A percentile compares a stretch with the other conserved stretches of the same genome.
phyloP scores from a whole-genome alignment of 116 monocot species.

The Thalassia testudinum region DNA sequence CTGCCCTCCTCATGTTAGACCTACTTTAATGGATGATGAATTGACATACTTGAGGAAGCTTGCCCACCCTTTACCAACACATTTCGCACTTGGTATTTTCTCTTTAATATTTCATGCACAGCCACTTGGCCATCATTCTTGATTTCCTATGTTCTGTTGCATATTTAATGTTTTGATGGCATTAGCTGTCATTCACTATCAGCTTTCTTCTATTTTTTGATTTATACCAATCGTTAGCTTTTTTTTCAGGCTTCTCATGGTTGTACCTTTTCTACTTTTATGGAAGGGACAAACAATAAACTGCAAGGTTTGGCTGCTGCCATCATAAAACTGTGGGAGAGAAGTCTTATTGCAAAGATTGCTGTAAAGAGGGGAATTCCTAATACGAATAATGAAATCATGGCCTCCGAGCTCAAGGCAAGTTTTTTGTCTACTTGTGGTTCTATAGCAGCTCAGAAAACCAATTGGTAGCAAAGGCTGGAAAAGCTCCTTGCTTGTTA shows the following conservation, averaged over 20 bases:
- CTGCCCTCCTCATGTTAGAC: conserved; percentile 35
- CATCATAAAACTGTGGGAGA: conserved; percentile 90
- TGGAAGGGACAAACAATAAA: conserved; percentile 67
- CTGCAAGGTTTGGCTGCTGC: conserved; percentile 86
- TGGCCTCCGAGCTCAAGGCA: conserved; percentile 77
- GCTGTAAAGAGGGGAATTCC: conserved; percentile 75
- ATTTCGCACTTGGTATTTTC: conserved; percentile 79
- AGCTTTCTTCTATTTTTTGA: not conserved
- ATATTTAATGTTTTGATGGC: too few relatives aligned
- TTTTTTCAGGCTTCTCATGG: conserved; percentile 5
- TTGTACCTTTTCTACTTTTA: conserved; percentile 11
- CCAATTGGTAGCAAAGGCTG: too few relatives aligned
- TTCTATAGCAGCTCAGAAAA: too few relatives aligned
- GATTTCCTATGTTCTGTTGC: too few relatives aligned
- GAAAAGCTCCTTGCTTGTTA: too few relatives aligned
- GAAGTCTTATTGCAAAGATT: conserved; percentile 78
- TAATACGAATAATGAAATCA: conserved; percentile 44
- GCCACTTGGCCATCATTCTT: not conserved
- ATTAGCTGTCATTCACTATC: too few relatives aligned
- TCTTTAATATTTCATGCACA: not conserved
- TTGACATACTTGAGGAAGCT: conserved; percentile 65
- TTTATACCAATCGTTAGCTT: conserved; percentile 5
- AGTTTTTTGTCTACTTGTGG: conserved; percentile 9
- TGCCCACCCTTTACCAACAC: conserved; percentile 72
- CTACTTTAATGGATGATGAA: conserved; percentile 42